These are phyloP conservation scores for Datisca glomerata DNA, from an alignment of 306 rosid species.

Conservation along the genomic window DNA sequence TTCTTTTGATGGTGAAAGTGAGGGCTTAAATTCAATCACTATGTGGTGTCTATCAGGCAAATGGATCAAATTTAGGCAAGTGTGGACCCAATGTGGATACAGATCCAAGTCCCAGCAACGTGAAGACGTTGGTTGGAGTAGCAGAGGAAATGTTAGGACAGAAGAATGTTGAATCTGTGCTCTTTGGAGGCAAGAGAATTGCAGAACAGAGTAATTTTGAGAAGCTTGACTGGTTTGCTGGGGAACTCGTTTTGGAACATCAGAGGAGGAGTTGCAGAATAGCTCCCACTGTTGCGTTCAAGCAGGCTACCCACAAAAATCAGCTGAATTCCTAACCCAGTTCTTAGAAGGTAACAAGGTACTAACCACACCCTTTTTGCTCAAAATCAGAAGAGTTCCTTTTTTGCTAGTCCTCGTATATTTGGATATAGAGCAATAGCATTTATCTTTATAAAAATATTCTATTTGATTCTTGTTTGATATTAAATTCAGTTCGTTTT, in stretches of 20 bases:
- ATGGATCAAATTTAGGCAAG: constrained; percentile 68
- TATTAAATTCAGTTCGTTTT: not conserved
- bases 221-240: constrained; percentile 96
- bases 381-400: not conserved
- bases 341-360: not conserved
- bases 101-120: constrained; percentile 74
- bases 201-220: constrained; percentile 72
- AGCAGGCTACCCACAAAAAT: constrained; percentile 69
- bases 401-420: no score
- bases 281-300: constrained; percentile 99
- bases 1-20: not conserved
- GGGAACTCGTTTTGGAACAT: constrained; percentile 89
- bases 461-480: no score
- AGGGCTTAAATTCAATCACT: not conserved
- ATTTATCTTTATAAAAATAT: no score
- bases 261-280: constrained; percentile 99
- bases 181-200: constrained; percentile 86
- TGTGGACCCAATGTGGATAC: constrained; percentile 78
- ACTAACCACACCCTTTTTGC: not conserved
- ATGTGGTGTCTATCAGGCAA: constrained; percentile 49
- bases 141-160: constrained; percentile 92
- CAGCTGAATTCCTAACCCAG: constrained; percentile 21
- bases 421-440: no score
- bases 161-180: constrained; percentile 91
- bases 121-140: constrained; percentile 58